phyloP scores from a whole-genome alignment of 2,329 filamentous ascomycete genomes.

The Neofusicoccum parvum region DNA sequence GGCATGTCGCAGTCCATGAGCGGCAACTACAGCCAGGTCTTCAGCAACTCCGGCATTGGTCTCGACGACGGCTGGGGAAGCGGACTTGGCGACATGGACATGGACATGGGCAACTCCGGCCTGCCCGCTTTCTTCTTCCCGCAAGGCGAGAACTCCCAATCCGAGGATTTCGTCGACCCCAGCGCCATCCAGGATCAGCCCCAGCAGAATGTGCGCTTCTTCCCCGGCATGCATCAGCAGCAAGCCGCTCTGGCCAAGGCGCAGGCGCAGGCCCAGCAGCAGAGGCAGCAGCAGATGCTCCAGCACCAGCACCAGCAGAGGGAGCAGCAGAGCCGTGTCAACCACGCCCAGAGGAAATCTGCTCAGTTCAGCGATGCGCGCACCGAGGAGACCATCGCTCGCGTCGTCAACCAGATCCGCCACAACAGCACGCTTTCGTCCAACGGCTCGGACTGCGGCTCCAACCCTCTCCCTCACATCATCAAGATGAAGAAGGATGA shows the following conservation, averaged over 20 bases:
- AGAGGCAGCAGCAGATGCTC: conserved; percentile 61
- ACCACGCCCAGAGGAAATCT: conserved; percentile 34
- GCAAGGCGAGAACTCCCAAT: conserved; percentile 40
- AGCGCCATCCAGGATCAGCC: conserved; percentile 68
- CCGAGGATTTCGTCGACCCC: conserved; percentile 69
- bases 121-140: conserved; percentile 67
- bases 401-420: conserved; percentile 89
- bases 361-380: conserved; percentile 46
- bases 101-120: conserved; percentile 55
- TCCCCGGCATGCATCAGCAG: conserved; percentile 92
- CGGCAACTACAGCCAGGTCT: conserved; percentile 42
- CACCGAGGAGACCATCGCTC: conserved; percentile 87
- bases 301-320: conserved; percentile 42
- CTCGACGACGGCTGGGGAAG: conserved; percentile 64
- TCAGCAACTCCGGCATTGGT: conserved; percentile 63
- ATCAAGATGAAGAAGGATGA: conserved; percentile 85
- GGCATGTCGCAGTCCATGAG: conserved; percentile 55
- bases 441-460: conserved; percentile 52
- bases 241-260: conserved; percentile 62
- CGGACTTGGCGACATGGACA: conserved; percentile 64
- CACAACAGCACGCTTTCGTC: conserved; percentile 64
- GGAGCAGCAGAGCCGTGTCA: conserved; percentile 31
- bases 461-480: conserved; percentile 63
- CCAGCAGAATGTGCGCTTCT: conserved; percentile 69
- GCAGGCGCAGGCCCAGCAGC: conserved; percentile 39